phyloP scores from a whole-genome alignment of 2,329 filamentous ascomycete genomes.

The Fusarium bulbicola region DNA sequence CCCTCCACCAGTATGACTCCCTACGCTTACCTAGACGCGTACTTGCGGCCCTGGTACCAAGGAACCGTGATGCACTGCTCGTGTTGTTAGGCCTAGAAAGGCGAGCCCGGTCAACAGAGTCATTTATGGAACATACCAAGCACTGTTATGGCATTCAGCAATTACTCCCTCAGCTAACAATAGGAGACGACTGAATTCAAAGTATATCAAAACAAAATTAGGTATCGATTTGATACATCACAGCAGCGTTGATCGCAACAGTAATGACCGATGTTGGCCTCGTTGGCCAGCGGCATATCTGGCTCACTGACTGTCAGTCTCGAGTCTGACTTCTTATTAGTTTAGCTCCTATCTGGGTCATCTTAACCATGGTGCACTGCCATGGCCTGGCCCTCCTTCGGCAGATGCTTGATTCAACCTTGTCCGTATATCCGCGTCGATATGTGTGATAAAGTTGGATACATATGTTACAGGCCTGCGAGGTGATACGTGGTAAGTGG shows the following conservation, averaged over 20 bases:
- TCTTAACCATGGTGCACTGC: neutral
- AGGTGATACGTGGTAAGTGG: too few relatives aligned
- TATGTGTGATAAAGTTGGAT: too few relatives aligned
- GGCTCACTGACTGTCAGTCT: neutral
- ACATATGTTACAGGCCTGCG: too few relatives aligned
- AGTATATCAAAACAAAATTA: neutral
- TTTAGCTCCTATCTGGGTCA: neutral
- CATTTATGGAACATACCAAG: neutral
- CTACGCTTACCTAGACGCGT: neutral
- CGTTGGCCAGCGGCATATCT: neutral
- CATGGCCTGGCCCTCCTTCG: neutral
- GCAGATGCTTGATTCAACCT: neutral
- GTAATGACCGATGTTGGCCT: neutral
- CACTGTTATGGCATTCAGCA: neutral
- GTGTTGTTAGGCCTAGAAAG: neutral
- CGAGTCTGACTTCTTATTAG: neutral
- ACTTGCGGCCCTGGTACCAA: neutral
- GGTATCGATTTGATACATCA: neutral
- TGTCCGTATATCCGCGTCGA: neutral
- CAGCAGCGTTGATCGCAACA: neutral
- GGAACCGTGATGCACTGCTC: neutral
- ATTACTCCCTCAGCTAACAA: neutral
- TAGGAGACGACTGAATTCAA: neutral
- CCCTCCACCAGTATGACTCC: neutral
- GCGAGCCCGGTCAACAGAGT: neutral